These are phyloP conservation scores for Trichoderma sp. DNA, from an alignment of 2,329 filamentous ascomycete genomes.

Conservation along the genomic window DNA sequence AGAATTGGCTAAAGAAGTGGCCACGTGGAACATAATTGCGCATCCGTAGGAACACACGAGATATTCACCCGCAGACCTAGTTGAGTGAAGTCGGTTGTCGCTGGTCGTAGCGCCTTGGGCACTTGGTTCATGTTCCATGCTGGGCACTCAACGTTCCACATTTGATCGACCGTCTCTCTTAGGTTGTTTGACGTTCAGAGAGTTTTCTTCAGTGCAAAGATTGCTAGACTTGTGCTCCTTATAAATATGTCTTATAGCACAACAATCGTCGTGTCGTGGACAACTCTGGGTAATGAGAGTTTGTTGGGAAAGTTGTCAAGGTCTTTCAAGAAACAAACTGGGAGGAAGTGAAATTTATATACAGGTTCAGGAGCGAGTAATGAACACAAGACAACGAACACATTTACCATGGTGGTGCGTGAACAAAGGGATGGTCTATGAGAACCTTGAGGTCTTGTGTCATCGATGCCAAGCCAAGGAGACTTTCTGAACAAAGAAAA, in stretches of 20 bases:
- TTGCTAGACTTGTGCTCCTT: not conserved
- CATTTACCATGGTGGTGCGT: not conserved
- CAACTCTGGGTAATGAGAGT: not conserved
- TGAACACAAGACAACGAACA: not conserved
- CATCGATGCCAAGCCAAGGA: not conserved
- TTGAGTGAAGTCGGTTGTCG: not conserved
- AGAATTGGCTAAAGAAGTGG: not conserved
- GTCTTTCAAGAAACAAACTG: not conserved
- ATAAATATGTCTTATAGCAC: not conserved
- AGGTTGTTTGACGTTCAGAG: not conserved
- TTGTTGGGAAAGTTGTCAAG: not conserved
- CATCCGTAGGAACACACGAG: not conserved
- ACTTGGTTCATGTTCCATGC: not conserved
- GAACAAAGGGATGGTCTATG: not conserved
- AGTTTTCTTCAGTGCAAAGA: not conserved
- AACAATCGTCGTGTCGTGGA: not conserved
- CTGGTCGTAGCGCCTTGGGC: not conserved
- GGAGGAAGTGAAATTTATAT: not conserved
- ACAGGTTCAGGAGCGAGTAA: not conserved
- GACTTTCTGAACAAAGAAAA: not conserved
- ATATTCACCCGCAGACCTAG: not conserved
- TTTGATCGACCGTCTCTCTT: not conserved
- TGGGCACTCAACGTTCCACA: not conserved
- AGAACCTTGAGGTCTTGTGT: not conserved
- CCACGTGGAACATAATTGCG: not conserved